These are phyloP conservation scores for Botrytis tulipae DNA, from an alignment of 2,329 filamentous ascomycete genomes.

Conservation along the genomic window DNA sequence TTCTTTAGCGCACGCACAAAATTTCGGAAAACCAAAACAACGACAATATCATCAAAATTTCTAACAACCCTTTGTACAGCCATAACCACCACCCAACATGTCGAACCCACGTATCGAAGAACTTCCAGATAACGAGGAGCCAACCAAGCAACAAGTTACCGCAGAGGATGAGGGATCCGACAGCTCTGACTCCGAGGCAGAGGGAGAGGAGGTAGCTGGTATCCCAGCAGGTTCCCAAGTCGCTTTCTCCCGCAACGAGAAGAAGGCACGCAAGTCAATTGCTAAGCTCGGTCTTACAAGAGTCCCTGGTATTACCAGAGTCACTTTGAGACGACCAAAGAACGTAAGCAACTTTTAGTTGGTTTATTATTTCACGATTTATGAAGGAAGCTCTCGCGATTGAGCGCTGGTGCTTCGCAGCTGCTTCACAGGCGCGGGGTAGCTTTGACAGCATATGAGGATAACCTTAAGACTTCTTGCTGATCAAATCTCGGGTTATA, in stretches of 20 bases:
- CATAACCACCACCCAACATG: constrained; percentile 63
- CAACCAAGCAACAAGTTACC: constrained; percentile 70
- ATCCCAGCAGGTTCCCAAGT: constrained; percentile 79
- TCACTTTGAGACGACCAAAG: constrained; percentile 97
- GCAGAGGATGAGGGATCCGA: constrained; percentile 69
- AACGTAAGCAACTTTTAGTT: constrained; percentile 67
- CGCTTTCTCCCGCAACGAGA: constrained; percentile 99
- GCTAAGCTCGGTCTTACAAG: constrained; percentile 97
- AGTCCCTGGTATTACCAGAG: constrained; percentile 94
- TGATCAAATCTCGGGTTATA: constrained; percentile 42
- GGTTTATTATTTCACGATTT: constrained; percentile 2
- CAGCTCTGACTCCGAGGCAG: constrained; percentile 73
- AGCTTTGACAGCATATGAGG: not conserved
- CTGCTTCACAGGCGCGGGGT: not conserved
- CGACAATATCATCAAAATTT: constrained; percentile 22
- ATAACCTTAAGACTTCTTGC: constrained; percentile 14
- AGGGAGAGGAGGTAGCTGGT: constrained; percentile 67
- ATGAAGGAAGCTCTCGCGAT: not conserved
- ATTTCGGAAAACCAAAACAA: constrained; percentile 27
- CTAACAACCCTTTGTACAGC: constrained; percentile 34
- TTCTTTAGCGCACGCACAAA: constrained; percentile 33
- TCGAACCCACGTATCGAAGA: constrained; percentile 98
- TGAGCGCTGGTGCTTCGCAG: not conserved
- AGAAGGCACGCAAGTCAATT: constrained; percentile 99
- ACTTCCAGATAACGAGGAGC: constrained; percentile 79